These are phyloP conservation scores for Penicillium concentricum DNA, from an alignment of 2,329 filamentous ascomycete species.

Conservation along the genomic window DNA sequence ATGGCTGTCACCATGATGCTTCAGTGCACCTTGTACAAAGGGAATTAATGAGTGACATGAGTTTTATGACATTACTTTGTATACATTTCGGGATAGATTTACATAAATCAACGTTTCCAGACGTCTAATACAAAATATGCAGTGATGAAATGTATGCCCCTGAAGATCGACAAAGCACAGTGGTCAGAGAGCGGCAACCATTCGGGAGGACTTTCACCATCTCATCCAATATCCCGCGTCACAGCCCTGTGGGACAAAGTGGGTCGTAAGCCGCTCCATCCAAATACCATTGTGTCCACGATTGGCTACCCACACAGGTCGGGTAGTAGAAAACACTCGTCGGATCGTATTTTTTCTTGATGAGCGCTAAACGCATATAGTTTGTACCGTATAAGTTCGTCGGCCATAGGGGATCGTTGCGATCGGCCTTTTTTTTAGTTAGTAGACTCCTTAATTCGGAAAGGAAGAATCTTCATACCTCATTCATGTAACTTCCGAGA, in stretches of 20 bases:
- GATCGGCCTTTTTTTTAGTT: constrained; percentile 12
- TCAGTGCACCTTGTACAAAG: neutral
- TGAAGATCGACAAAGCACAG: neutral
- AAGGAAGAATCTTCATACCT: constrained; percentile 14
- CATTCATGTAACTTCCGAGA: constrained; percentile 40
- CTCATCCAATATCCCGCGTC: neutral
- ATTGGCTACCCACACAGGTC: neutral
- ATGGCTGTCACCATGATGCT: neutral
- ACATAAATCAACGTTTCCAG: neutral
- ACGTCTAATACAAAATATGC: too few species aligned
- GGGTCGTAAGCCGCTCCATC: constrained; percentile 4
- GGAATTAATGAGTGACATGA: neutral
- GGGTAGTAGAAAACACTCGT: neutral
- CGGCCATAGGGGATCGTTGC: constrained; percentile 14
- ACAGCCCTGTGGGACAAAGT: constrained; percentile 3
- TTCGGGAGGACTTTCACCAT: neutral
- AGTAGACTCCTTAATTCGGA: neutral
- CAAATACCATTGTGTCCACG: neutral
- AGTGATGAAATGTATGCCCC: neutral
- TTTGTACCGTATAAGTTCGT: neutral
- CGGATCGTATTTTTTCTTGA: neutral
- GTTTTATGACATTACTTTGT: neutral
- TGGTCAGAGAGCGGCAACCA: neutral
- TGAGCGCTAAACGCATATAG: neutral
- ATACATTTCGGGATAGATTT: neutral